Evolutionary conservation across 495 filamentous ascomycete genomes (phyloP).

Genomic region (Aeminium ludgeri): DNA sequence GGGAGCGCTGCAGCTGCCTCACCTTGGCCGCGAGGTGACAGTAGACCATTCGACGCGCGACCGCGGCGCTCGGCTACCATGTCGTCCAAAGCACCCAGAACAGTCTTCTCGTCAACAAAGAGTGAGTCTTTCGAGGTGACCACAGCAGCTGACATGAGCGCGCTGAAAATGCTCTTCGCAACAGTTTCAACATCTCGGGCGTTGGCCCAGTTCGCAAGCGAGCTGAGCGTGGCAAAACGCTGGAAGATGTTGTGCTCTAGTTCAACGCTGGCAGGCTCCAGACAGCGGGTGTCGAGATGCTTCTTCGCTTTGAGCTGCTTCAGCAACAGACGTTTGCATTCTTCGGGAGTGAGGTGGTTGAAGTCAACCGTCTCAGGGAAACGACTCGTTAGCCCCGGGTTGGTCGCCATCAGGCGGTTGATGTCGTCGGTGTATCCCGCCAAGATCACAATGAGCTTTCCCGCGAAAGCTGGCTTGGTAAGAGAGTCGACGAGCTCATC

Average conservation of each 20-base stretch:
- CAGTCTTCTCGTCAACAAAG: no score
- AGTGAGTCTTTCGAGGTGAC: no score
- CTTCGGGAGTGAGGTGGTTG: conserved; percentile 24
- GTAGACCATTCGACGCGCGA: no score
- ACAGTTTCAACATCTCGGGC: no score
- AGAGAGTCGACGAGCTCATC: conserved; percentile 56
- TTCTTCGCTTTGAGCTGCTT: conserved; percentile 11
- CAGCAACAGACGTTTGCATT: conserved; percentile 30
- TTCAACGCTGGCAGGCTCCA: conserved; percentile 11
- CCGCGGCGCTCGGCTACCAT: no score
- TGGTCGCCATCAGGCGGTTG: conserved; percentile 47
- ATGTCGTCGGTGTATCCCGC: conserved; percentile 61
- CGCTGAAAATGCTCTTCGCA: no score
- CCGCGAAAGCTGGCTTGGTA: conserved; percentile 42
- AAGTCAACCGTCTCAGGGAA: conserved; percentile 46
- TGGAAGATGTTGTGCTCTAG: conserved; percentile 18
- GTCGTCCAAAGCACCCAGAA: no score
- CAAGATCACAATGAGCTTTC: conserved; percentile 55
- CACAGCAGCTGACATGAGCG: no score
- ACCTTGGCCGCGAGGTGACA: no score
- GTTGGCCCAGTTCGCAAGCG: no score
- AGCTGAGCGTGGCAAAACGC: no score
- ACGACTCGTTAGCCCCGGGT: conserved; percentile 40
- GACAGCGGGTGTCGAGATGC: conserved; percentile 10
- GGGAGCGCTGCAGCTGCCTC: no score